These are phyloP conservation scores for Alternaria triticina DNA, from an alignment of 2,329 filamentous ascomycete species.

Conservation along the genomic window DNA sequence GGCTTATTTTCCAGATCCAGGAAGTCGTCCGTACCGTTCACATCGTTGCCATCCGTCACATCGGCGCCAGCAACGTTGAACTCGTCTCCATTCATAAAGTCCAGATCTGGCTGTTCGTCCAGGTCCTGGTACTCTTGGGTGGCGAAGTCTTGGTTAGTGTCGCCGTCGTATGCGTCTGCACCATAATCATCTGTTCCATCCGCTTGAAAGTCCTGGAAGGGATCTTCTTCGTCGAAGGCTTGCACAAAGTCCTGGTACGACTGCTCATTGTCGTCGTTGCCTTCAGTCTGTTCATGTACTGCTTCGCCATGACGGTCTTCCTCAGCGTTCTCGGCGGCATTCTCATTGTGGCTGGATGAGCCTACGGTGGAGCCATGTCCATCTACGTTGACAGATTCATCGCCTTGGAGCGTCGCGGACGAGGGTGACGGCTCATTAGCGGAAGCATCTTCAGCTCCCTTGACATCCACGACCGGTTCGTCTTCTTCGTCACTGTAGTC, in stretches of 20 bases:
- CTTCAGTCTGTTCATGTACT: constrained; percentile 15
- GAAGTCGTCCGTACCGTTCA: constrained; percentile 21
- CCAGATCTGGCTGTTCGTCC: constrained; percentile 21
- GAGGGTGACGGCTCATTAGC: constrained; percentile 29
- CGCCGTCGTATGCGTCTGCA: constrained; percentile 21
- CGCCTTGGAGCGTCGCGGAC: constrained; percentile 45
- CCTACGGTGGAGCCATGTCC: constrained; percentile 3
- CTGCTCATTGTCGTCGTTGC: constrained; percentile 17
- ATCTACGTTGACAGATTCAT: constrained; percentile 27
- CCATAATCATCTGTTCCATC: constrained; percentile 19
- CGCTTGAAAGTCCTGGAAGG: constrained; percentile 19
- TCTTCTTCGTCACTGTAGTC: constrained; percentile 60
- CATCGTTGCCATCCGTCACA: constrained; percentile 14
- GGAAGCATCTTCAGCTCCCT: constrained; percentile 11
- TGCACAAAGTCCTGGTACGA: constrained; percentile 26
- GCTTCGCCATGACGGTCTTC: not conserved
- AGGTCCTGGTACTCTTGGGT: constrained; percentile 26
- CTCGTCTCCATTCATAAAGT: constrained; percentile 17
- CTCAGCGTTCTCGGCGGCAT: constrained; percentile 6
- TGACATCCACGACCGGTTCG: constrained; percentile 18
- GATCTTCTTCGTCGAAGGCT: constrained; percentile 15
- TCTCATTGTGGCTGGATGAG: not conserved
- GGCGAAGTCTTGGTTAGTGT: constrained; percentile 33
- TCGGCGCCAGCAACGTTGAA: constrained; percentile 11
- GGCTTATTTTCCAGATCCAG: constrained; percentile 26